Base-by-base conservation (phyloP, 805 yeast genomes). In the Saccharomycopsis babjevae region DNA sequence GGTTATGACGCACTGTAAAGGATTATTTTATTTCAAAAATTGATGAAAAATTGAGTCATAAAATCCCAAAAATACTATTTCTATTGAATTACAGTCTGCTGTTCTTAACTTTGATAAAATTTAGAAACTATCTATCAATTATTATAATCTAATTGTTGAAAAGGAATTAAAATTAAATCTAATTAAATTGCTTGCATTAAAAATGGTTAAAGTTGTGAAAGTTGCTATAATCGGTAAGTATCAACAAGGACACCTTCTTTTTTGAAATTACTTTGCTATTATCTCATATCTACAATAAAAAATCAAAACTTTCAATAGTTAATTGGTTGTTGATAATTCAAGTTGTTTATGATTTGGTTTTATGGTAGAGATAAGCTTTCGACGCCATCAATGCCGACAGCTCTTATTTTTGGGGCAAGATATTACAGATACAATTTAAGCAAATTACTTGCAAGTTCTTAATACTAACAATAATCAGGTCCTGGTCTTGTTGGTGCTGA, bases 401-500 rank as follows among this genome's bases (percentile, higher is more conserved):
- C n/a, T n/a, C n/a, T n/a, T n/a, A n/a, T n/a, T n/a, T n/a, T n/a
- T n/a, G n/a, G n/a, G n/a, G n/a, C n/a, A 6, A 28, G 32, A 20
- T 40, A 3, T 4, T 40, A 50, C 6, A 50, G 28, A 72, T 63
- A 50, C 7, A 13, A 18, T 61, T 6, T 7, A 22, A 18, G 5
- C 22, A 28, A 22, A 16, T 28, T 28, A 28, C n/a, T 28, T 28
- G 32, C 6, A 28, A 28, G 38, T 57, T 18, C 16, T 38, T 30
- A 57, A 16, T 50, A 52, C 59, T 50, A 57, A 60, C 54, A 18
- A 1, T 22, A 63, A 38, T 34, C 28, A 76, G 90, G 91, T 59
- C 85, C 97, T 59, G 99, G 99, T 69, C 94, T 93, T 58, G 98
- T 94, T 64, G 99, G 99, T 63, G 81, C 94, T 30, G 89, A 97